These are phyloP conservation scores for Davidsoniella neocaledoniae DNA, from an alignment of 2,329 filamentous ascomycete genomes.

Conservation along the genomic window DNA sequence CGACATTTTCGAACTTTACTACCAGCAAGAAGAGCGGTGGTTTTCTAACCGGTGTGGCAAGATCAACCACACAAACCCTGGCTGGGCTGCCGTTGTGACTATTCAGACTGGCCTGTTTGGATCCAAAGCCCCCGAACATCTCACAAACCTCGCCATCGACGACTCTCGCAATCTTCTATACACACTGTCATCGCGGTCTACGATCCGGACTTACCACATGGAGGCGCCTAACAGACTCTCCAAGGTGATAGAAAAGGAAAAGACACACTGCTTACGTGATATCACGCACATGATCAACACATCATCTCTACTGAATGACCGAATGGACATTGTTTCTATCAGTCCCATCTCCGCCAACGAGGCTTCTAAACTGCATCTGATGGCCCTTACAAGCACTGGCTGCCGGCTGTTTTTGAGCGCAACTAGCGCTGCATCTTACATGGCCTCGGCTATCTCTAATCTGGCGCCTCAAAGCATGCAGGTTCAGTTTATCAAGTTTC, in stretches of 20 bases:
- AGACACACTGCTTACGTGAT: conserved; percentile 45
- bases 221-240: conserved; percentile 44
- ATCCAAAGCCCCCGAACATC: conserved; percentile 39
- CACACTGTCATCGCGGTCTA: conserved; percentile 73
- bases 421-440: conserved; percentile 57
- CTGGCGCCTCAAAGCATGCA: conserved; percentile 84
- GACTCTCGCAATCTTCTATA: conserved; percentile 80
- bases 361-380: conserved; percentile 68
- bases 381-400: conserved; percentile 80
- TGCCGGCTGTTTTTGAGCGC: conserved; percentile 86
- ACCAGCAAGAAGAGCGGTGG: conserved; percentile 96
- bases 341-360: conserved; percentile 67
- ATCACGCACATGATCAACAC: conserved; percentile 74
- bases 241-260: conserved; percentile 49
- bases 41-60: conserved; percentile 79
- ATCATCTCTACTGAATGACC: conserved; percentile 51
- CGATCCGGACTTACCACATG: conserved; percentile 83
- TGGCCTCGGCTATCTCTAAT: conserved; percentile 41
- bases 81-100: conserved; percentile 47
- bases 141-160: conserved; percentile 71
- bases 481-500: conserved; percentile 91
- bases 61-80: conserved; percentile 68
- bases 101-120: conserved; percentile 34
- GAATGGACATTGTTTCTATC: conserved; percentile 64
- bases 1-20: conserved; percentile 85